Base-by-base conservation (phyloP, 2,329 filamentous ascomycete genomes). In the Dichotomopilus funicola region DNA sequence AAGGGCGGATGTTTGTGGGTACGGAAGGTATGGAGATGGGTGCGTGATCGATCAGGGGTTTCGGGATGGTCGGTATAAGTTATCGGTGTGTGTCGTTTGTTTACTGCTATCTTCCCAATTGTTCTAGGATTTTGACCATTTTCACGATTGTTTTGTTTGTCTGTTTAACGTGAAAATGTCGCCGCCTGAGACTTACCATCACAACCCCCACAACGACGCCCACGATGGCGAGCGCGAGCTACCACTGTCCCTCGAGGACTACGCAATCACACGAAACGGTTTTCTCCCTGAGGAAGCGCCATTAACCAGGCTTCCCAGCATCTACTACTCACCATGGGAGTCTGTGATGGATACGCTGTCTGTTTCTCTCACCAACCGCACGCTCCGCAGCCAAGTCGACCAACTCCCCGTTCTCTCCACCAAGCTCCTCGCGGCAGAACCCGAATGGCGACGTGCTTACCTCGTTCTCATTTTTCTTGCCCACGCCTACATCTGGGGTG, bases 401-500 rank as follows among this genome's bases (percentile, higher is more conserved):
- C 67, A 72, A 4, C 73, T 95, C n/a, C 86, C 88, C 0, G 68
- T 89, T 0, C 75, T 96, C 1, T 85, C 84, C 0, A 87, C 86
- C 0, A 75, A 81, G 13, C 74, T 78, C 5, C 75, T 96, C 5
- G 68, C 70, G 4, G 78, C 77, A 1, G 84, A 89, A 62, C 71
- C 80, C 1, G 87, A 95, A 73, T 95, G 89, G 89, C 78, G 86
- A 61, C 78, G 91, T 62, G 90, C 90, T 54, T 95, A 95, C 69
- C 79, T 85, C 2, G 77, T 95, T 6, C 75, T 96, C 43, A 83
- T 81, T 0, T 94, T 95, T 65, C 79, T 95, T 54, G 78, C 89
- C 1, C 90, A 97, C 70, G 86, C 83, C 8, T 95, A 96, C 70
- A 84, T 96, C 19, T 97, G 92, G 92, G 89, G 90, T 54, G 89